Evolutionary conservation across 805 yeast species (phyloP).

Genomic region (Candida odintsovae): DNA sequence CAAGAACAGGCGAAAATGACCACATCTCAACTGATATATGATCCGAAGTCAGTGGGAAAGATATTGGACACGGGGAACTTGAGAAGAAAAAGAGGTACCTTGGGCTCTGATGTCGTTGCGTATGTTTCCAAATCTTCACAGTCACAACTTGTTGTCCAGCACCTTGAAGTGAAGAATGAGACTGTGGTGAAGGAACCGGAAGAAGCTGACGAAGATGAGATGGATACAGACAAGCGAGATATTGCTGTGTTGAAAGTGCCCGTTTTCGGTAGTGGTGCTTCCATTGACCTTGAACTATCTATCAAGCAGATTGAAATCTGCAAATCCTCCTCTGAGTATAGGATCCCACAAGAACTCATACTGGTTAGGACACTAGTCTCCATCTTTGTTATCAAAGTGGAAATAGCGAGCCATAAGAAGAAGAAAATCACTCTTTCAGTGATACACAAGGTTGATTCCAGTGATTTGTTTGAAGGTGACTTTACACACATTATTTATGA

Average conservation of each 20-base stretch:
- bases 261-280: slow-evolving; percentile 7
- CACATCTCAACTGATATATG: slow-evolving; percentile 26
- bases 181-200: neutral
- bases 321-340: slow-evolving; percentile 17
- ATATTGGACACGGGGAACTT: slow-evolving; percentile 7
- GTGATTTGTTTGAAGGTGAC: slow-evolving; percentile 26
- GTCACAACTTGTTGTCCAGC: slow-evolving; percentile 1
- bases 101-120: neutral
- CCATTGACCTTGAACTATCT: slow-evolving; percentile 28
- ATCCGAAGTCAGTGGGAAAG: slow-evolving; percentile 28
- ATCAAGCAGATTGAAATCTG: slow-evolving; percentile 37
- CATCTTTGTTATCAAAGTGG: slow-evolving; percentile 29
- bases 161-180: neutral
- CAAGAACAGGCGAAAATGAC: slow-evolving; percentile 1
- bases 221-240: neutral
- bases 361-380: slow-evolving; percentile 34
- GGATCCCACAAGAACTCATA: slow-evolving; percentile 24
- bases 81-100: neutral
- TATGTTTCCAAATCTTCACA: slow-evolving; percentile 2
- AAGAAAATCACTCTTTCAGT: neutral
- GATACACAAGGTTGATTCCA: slow-evolving; percentile 3
- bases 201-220: neutral
- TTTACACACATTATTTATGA: slow-evolving; percentile 42
- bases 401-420: slow-evolving; percentile 6
- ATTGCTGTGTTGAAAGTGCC: slow-evolving; percentile 5